These are phyloP conservation scores for Suillus placidus DNA, from an alignment of 768 basidiomycete species.

Conservation along the genomic window DNA sequence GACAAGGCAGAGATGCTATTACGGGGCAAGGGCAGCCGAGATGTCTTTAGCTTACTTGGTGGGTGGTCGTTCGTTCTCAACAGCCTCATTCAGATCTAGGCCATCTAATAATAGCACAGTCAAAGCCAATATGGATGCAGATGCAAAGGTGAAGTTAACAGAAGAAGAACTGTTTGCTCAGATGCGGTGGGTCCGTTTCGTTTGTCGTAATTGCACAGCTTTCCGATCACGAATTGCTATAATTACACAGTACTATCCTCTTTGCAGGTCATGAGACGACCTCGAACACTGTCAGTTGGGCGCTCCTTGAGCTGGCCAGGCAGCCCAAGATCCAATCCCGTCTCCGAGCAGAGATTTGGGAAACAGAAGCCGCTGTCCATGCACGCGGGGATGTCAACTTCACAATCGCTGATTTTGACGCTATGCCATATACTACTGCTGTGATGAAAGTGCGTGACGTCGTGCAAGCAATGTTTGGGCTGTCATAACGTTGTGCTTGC, in stretches of 20 bases:
- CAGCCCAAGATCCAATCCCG: conserved; percentile 59
- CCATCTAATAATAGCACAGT: conserved; percentile 15
- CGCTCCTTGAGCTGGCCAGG: conserved; percentile 61
- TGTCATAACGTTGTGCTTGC: not conserved
- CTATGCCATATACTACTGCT: conserved; percentile 50
- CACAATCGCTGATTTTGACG: conserved; percentile 47
- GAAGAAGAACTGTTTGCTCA: conserved; percentile 17
- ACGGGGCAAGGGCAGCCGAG: conserved; percentile 9
- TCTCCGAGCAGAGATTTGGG: conserved; percentile 60
- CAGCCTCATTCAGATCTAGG: not conserved
- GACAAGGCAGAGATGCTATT: conserved; percentile 19
- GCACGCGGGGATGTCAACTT: conserved; percentile 42
- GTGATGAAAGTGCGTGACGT: conserved; percentile 43
- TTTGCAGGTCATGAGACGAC: conserved; percentile 64
- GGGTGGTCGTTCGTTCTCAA: not conserved
- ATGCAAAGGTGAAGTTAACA: conserved; percentile 26
- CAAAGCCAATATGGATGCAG: conserved; percentile 32
- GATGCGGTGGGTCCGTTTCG: conserved; percentile 22
- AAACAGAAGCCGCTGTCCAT: conserved; percentile 26
- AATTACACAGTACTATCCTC: conserved; percentile 42
- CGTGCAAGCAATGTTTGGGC: not conserved
- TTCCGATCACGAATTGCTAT: not conserved
- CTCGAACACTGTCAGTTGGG: conserved; percentile 60
- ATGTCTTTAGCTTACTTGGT: conserved; percentile 42
- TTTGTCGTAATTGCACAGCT: not conserved